A percentile compares a stretch with the other conserved stretches of the same genome.
phyloP scores from a whole-genome alignment of 2,329 filamentous ascomycete genomes.

The Amauroascus verrucosus region DNA sequence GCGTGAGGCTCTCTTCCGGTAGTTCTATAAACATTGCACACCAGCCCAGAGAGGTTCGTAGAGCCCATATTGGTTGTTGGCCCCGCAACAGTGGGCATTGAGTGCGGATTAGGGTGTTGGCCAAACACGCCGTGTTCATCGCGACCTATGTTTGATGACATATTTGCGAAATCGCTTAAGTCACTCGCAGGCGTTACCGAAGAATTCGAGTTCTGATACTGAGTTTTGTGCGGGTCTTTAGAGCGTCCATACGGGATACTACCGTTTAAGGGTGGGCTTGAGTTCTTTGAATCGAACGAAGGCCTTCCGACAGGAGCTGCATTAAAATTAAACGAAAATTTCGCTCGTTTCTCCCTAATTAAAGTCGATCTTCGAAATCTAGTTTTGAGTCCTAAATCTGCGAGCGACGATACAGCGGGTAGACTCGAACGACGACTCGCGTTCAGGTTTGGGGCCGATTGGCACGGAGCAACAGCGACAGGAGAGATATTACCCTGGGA shows the following conservation, averaged over 20 bases:
- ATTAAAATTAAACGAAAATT: not conserved
- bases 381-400: not conserved
- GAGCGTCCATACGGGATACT: constrained; percentile 1
- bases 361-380: constrained; percentile 9
- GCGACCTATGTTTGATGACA: not conserved
- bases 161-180: not conserved
- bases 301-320: not conserved
- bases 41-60: constrained; percentile 53
- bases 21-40: constrained; percentile 65
- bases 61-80: constrained; percentile 4
- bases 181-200: not conserved
- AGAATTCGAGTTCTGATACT: constrained; percentile 4
- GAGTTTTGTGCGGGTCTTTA: not conserved
- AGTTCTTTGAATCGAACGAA: not conserved
- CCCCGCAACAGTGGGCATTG: not conserved
- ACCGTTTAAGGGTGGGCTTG: not conserved
- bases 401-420: constrained; percentile 2
- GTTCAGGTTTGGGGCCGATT: not conserved
- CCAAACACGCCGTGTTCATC: not conserved
- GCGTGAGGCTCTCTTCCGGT: constrained; percentile 86
- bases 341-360: constrained; percentile 2
- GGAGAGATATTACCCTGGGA: not conserved
- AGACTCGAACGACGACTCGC: constrained; percentile 6
- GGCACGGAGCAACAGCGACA: not conserved
- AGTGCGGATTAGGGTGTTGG: constrained; percentile 2